Evolutionary conservation across 345 rosid genomes (phyloP).

Genomic region (Rhodomyrtus tomentosa): DNA sequence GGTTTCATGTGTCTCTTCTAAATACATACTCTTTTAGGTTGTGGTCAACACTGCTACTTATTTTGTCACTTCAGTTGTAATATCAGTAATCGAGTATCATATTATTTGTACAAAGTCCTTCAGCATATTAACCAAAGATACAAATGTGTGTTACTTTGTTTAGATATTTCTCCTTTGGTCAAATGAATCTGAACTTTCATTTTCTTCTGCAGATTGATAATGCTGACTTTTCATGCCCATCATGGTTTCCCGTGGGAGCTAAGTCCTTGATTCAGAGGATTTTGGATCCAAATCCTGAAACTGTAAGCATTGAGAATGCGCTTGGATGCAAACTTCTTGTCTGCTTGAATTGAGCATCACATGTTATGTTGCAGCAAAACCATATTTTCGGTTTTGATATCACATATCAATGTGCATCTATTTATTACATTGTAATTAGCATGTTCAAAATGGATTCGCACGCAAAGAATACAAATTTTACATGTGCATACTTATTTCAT

Average conservation of each 20-base stretch:
- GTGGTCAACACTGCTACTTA: background rate
- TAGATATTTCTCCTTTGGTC: background rate
- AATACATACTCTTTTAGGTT: background rate
- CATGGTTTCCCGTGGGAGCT: conserved; percentile 85
- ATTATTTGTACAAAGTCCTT: background rate
- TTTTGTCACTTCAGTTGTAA: background rate
- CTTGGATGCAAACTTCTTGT: background rate
- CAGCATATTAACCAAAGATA: background rate
- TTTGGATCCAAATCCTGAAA: conserved; percentile 84
- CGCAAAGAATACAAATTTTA: background rate
- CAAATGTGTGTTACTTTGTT: background rate
- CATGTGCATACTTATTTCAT: background rate
- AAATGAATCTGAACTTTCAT: background rate
- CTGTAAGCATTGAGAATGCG: conserved; percentile 33
- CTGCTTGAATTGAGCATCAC: background rate
- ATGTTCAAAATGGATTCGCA: background rate
- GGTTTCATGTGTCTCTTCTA: background rate
- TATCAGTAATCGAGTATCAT: background rate
- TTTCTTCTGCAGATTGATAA: conserved; percentile 53
- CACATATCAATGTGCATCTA: background rate
- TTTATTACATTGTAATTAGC: background rate
- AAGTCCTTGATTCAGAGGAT: conserved; percentile 70
- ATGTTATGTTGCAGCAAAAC: background rate
- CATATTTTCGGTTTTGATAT: background rate
- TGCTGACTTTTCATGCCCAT: conserved; percentile 82